Evolutionary conservation across 2,329 filamentous ascomycete species (phyloP), one percentile per base, ranked within the genome.

Genomic region (Neofusicoccum ribis): DNA sequence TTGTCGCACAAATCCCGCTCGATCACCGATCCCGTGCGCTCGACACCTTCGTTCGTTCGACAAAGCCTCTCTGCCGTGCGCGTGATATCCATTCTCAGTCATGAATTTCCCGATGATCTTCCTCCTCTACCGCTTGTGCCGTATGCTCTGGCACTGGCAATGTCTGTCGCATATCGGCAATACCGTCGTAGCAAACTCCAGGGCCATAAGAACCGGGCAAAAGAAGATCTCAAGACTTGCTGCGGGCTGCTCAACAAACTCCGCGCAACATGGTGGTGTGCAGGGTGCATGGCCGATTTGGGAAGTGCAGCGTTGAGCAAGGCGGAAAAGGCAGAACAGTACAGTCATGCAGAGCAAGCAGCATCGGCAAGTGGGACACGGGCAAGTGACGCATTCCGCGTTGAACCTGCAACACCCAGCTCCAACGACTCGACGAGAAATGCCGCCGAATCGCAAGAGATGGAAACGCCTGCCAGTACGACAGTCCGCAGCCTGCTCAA

Each of bases 81-180:
- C 62, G 83, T 87, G 50, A 81, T 85, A 49, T 82, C 83, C 58
- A 81, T 83, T 23, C 79, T 84, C 31, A 79, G 79, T 12, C 76
- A 79, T 36, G 79, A 83, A 70, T 77, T 79, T 17, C 76, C 80
- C 5, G 73, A 79, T 37, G 70, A 77, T 12, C 74, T 87, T 1
- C 79, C 84, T 27, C 83, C 84, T 0, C 73, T 86, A 3, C 85
- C 85, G 1, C 77, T 86, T 5, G 78, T 86, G 14, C 84, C 85
- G 3, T 87, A 86, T 68, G 82, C 84, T 3, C 78, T 86, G 17
- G 81, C 83, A 0, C 76, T 87, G 5, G 83, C 84, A 3, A 78
- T 86, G 66, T 83, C 83, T 2, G 84, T 86, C 1, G 82, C 84
- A 2, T 87, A 87, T 69, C 82, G 85, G 15, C 82, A 86, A 64